phyloP scores from a whole-genome alignment of 192 early-diverging fungal genomes.

The Borealophlyctis nickersoniae region DNA sequence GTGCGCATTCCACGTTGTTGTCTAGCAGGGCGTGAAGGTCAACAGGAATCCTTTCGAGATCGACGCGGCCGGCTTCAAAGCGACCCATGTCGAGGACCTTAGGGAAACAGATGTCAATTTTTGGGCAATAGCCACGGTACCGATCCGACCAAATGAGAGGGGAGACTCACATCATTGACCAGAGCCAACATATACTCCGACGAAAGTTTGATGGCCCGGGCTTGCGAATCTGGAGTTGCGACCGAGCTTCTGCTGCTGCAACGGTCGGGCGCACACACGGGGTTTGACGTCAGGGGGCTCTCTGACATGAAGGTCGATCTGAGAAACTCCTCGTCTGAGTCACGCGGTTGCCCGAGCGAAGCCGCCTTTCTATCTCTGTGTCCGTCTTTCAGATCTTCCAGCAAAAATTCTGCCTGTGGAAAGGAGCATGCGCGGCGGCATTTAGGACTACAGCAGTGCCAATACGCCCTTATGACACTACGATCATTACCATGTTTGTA shows the following conservation, averaged over 20 bases:
- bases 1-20: conserved; percentile 1
- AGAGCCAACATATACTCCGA: conserved; percentile 34
- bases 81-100: conserved; percentile 26
- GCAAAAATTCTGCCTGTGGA: conserved; percentile 25
- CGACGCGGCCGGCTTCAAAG: conserved; percentile 22
- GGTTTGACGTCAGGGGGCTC: background rate
- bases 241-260: too few species aligned
- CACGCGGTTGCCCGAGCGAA: background rate
- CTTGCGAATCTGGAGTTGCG: background rate
- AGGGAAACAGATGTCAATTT: too few species aligned
- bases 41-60: conserved; percentile 10
- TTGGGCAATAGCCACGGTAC: too few species aligned
- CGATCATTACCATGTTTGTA: conserved; percentile 28
- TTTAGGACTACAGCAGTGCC: too few species aligned
- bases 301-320: background rate
- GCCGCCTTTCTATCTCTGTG: background rate
- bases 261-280: background rate
- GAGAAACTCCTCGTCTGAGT: too few species aligned
- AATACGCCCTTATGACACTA: too few species aligned
- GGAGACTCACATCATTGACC: conserved; percentile 31
- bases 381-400: conserved; percentile 20
- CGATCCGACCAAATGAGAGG: too few species aligned
- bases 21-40: conserved; percentile 13
- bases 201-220: conserved; percentile 21
- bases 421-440: too few species aligned